Evolutionary conservation across 352 stramenopile species (phyloP).

Genomic region (Phytopythium helicoides): DNA sequence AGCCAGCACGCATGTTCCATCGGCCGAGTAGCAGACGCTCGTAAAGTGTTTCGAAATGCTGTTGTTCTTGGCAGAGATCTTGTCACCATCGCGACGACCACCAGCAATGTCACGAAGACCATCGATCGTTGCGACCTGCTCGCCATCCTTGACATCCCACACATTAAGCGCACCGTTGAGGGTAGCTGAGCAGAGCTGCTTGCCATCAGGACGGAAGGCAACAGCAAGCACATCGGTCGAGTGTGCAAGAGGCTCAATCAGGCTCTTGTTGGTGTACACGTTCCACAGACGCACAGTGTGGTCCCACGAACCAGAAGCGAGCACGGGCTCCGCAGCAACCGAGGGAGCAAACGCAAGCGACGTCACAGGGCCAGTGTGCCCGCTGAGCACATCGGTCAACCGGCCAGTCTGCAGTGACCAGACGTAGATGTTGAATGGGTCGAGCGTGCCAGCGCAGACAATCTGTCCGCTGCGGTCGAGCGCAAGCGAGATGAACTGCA

Average conservation of each 20-base stretch:
- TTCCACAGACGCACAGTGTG: slow-evolving; percentile 99
- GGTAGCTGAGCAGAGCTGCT: slow-evolving; percentile 94
- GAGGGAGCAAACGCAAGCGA: slow-evolving; percentile 91
- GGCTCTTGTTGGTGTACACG: slow-evolving; percentile 95
- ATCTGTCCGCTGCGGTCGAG: slow-evolving; percentile 97
- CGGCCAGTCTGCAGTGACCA: slow-evolving; percentile 97
- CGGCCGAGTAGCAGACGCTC: slow-evolving; percentile 98
- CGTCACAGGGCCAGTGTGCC: slow-evolving; percentile 96
- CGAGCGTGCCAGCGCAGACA: slow-evolving; percentile 92
- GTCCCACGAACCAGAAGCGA: slow-evolving; percentile 98
- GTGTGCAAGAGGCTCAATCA: slow-evolving; percentile 96
- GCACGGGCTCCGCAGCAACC: slow-evolving; percentile 70
- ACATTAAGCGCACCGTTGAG: slow-evolving; percentile 96
- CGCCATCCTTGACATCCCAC: slow-evolving; percentile 97
- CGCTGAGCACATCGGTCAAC: slow-evolving; percentile 97
- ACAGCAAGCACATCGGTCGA: slow-evolving; percentile 96
- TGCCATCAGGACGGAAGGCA: slow-evolving; percentile 95
- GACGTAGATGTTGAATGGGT: slow-evolving; percentile 98
- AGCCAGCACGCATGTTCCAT: slow-evolving; percentile 96
- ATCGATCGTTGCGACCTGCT: slow-evolving; percentile 95
- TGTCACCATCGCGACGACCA: slow-evolving; percentile 83
- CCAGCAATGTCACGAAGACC: slow-evolving; percentile 95
- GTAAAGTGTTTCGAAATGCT: slow-evolving; percentile 97
- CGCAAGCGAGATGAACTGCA: slow-evolving; percentile 97
- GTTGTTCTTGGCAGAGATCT: slow-evolving; percentile 87